These are phyloP conservation scores for Urostyla sp. DNA, from an alignment of 73 alveolate species.

Conservation along the genomic window DNA sequence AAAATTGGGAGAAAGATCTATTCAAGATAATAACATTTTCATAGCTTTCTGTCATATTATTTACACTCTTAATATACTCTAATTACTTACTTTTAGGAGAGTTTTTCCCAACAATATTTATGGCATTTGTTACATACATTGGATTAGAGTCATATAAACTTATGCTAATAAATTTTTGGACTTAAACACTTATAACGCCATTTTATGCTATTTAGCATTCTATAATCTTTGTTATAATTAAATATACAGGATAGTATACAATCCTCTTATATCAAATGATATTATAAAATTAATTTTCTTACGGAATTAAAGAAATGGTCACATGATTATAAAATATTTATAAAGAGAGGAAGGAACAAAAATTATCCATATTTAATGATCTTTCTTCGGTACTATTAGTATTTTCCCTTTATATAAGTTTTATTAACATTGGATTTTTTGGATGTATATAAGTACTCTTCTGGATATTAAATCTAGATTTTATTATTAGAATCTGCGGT, in stretches of 20 bases:
- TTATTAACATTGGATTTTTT: background rate
- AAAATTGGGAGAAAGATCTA: too few species aligned
- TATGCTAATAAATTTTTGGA: background rate
- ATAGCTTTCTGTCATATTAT: background rate
- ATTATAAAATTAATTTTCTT: background rate
- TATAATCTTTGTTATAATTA: background rate
- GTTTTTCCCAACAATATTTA: slow-evolving; percentile 30
- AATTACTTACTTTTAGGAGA: slow-evolving; percentile 40
- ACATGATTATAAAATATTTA: background rate
- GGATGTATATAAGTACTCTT: background rate
- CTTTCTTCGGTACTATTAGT: background rate
- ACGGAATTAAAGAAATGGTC: background rate
- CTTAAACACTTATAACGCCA: background rate
- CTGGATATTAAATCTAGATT: background rate
- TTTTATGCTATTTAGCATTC: background rate
- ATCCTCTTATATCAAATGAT: background rate
- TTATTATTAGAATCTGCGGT: background rate
- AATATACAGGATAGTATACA: background rate
- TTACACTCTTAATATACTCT: slow-evolving; percentile 9
- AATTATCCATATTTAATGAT: slow-evolving; percentile 19
- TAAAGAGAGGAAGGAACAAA: background rate
- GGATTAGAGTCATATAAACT: slow-evolving; percentile 19
- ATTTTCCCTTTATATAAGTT: background rate
- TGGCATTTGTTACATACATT: slow-evolving; percentile 17
- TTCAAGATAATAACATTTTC: too few species aligned